phyloP scores from a whole-genome alignment of 352 stramenopile species.

The Globisporangium heterothallicum region DNA sequence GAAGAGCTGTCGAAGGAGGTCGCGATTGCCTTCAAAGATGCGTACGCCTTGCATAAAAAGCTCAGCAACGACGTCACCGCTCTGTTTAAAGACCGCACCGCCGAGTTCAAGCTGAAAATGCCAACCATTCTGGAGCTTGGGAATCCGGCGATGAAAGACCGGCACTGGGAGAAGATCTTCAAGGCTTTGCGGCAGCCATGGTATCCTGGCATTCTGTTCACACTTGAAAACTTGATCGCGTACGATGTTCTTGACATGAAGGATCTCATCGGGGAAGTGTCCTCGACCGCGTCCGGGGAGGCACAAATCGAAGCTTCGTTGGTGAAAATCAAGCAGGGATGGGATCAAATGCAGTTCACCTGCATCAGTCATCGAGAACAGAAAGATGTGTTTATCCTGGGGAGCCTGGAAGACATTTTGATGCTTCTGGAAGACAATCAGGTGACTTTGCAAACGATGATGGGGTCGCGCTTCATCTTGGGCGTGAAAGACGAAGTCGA shows the following conservation, averaged over 20 bases:
- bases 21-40: constrained; percentile 83
- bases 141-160: constrained; percentile 89
- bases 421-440: constrained; percentile 90
- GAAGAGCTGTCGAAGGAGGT: constrained; percentile 88
- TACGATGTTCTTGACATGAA: constrained; percentile 88
- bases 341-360: constrained; percentile 84
- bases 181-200: constrained; percentile 83
- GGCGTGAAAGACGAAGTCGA: constrained; percentile 90
- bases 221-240: constrained; percentile 83
- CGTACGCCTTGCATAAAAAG: constrained; percentile 89
- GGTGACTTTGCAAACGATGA: constrained; percentile 90
- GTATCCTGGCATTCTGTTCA: constrained; percentile 88
- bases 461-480: constrained; percentile 89
- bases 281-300: constrained; percentile 81
- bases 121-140: constrained; percentile 90
- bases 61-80: constrained; percentile 88
- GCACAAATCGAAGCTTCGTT: constrained; percentile 88
- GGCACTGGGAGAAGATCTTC: constrained; percentile 95
- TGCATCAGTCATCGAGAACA: constrained; percentile 81
- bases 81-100: constrained; percentile 81
- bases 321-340: constrained; percentile 84
- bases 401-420: constrained; percentile 88
- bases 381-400: constrained; percentile 87
- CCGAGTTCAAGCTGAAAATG: constrained; percentile 89
- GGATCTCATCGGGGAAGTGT: constrained; percentile 82